Percentiles rank a stretch among this genome's conserved stretches.
Evolutionary conservation across 345 rosid genomes (phyloP).

Genomic region (Syzygium aromaticum): DNA sequence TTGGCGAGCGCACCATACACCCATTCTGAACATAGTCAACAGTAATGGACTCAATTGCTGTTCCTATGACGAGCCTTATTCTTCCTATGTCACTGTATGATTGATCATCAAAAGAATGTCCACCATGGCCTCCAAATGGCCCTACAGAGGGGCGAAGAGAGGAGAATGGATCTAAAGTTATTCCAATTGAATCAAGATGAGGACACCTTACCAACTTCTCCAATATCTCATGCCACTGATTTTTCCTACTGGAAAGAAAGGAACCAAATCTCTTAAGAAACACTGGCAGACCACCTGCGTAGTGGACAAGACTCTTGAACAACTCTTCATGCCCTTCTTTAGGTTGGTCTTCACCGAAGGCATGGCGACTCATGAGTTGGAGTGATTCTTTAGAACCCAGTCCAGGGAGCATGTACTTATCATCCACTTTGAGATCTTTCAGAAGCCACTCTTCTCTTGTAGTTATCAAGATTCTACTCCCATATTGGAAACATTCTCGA

Average conservation of each 20-base stretch:
- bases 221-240: not conserved
- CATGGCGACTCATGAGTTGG: not conserved
- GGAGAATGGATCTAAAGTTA: not conserved
- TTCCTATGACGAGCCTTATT: too few species aligned
- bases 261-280: not conserved
- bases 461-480: conserved; percentile 2
- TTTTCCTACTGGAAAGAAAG: not conserved
- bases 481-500: not conserved
- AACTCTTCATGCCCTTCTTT: not conserved
- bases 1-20: too few species aligned
- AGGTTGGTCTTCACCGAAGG: not conserved
- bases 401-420: not conserved
- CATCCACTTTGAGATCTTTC: not conserved
- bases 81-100: too few species aligned
- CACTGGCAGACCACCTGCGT: not conserved
- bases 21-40: too few species aligned
- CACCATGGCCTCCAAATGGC: not conserved
- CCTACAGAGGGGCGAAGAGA: not conserved
- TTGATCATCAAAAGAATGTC: not conserved
- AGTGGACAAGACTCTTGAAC: not conserved
- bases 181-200: not conserved
- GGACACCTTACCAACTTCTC: not conserved
- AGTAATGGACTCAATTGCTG: too few species aligned
- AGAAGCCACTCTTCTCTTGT: not conserved
- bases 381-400: not conserved